Evolutionary conservation across 2,329 filamentous ascomycete genomes (phyloP), one percentile per base, ranked within the genome.

Genomic region (Xylariales sp.): DNA sequence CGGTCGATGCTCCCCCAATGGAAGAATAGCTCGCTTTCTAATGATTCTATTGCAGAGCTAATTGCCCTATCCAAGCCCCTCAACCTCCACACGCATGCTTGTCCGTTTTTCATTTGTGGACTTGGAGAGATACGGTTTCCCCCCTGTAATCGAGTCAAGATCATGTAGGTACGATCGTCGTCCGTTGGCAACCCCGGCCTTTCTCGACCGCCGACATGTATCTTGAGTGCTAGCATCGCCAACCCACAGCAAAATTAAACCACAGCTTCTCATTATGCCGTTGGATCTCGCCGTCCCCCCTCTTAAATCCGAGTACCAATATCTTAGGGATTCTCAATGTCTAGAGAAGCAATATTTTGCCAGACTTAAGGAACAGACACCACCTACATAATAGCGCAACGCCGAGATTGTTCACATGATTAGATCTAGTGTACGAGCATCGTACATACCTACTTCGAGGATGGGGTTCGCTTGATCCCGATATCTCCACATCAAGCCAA

Each of bases 371-470:
- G 23, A 16, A 9, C 9, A 34, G 28, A 50, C 7, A 3, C 12
- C 14, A 41, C 14, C 39, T 41, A 39, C 36, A 41, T 41, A 43
- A 41, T 43, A 5, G 53, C 36, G 36, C 36, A 61, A 39, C 55
- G n/a, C n/a, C 12, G 41, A 23, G 28, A 48, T 6, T 56, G 32
- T 34, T 56, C 59, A 62, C 41, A 62, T 62, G 49, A 62, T n/a
- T 16, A 34, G 30, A 28, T 36, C 48, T 39, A 14, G 5, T n/a
- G 30, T 9, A 28, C 32, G 23, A 2, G 12, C 10, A 30, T 5
- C 32, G 9, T 30, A 16, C 7, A 34, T 41, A 3, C 30, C 10
- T n/a, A 14, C 36, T 55, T 41, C 30, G n/a, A 62, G 8, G 30
- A 36, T 36, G 10, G 16, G 32, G 23, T 30, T 62, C 18, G 14